phyloP scores from a whole-genome alignment of 179 eudicot genomes.

The Beta corolliflora region DNA sequence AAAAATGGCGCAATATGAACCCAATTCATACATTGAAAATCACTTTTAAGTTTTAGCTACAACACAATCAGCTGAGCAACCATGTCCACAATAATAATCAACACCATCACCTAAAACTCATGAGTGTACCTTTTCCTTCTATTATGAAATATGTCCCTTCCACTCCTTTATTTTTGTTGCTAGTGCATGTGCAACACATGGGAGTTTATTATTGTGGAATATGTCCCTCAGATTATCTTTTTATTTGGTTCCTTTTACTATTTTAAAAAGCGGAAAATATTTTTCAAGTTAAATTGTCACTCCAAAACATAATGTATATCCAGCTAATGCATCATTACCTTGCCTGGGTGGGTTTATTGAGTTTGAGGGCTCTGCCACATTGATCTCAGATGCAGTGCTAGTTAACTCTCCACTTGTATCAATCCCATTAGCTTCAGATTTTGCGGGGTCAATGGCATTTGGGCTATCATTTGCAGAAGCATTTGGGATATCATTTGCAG shows the following conservation, averaged over 20 bases:
- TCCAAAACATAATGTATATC: background rate
- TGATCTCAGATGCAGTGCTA: conserved; percentile 29
- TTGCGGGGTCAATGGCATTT: conserved; percentile 19
- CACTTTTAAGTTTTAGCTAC: too few species aligned
- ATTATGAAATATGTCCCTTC: background rate
- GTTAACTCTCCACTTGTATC: conserved; percentile 29
- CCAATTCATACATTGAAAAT: background rate
- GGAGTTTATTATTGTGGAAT: too few species aligned
- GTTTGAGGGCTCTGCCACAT: conserved; percentile 37
- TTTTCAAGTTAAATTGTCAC: too few species aligned
- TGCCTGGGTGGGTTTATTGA: conserved; percentile 47
- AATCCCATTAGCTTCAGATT: conserved; percentile 38
- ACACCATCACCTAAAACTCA: background rate
- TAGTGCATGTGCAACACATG: background rate
- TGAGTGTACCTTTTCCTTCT: background rate
- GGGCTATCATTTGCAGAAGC: conserved; percentile 34
- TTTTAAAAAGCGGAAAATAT: background rate
- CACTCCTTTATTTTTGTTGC: background rate
- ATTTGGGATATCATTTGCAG: conserved; percentile 36
- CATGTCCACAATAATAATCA: background rate
- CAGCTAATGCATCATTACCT: conserved; percentile 38
- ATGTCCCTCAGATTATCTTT: background rate
- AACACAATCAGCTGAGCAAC: background rate
- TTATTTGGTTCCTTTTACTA: background rate
- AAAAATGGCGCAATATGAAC: too few species aligned